Conservation (phyloP, 495 filamentous ascomycete genomes). For the Penicillium riverlandense region DNA sequence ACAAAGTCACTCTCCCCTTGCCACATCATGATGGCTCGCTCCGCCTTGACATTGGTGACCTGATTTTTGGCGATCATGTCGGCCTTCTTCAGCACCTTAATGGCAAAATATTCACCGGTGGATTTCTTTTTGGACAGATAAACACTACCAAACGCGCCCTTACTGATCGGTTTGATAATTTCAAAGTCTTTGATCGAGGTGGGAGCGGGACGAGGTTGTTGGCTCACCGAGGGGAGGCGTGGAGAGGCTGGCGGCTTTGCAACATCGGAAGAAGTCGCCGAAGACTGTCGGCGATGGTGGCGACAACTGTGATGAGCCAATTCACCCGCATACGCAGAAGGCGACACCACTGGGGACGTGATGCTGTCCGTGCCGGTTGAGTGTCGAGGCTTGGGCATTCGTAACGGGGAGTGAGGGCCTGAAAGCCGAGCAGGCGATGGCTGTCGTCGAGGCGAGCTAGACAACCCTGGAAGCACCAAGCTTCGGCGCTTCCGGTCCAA, state of each 20-base stretch:
- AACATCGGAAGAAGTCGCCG: slow-evolving; percentile 69
- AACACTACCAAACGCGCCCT: slow-evolving; percentile 96
- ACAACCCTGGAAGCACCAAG: slow-evolving; percentile 65
- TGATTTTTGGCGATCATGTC: slow-evolving; percentile 99
- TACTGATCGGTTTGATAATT: slow-evolving; percentile 98
- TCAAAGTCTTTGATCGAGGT: slow-evolving; percentile 99
- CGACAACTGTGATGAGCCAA: slow-evolving; percentile 51
- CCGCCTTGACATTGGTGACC: slow-evolving; percentile 97
- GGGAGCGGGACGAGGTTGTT: slow-evolving; percentile 76
- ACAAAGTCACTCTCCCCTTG: slow-evolving; percentile 99
- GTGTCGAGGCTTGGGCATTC: slow-evolving; percentile 77
- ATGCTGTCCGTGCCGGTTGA: slow-evolving; percentile 67
- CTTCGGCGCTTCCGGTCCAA: slow-evolving; percentile 80
- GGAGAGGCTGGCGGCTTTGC: slow-evolving; percentile 72
- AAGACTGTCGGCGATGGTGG: slow-evolving; percentile 90
- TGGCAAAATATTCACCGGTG: slow-evolving; percentile 95
- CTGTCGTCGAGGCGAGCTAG: slow-evolving; percentile 70
- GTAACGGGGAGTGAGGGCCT: slow-evolving; percentile 79
- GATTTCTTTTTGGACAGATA: slow-evolving; percentile 98
- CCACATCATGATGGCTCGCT: slow-evolving; percentile 99
- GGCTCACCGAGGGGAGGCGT: slow-evolving; percentile 59
- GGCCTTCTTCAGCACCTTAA: slow-evolving; percentile 96
- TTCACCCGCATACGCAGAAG: slow-evolving; percentile 73
- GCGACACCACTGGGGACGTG: slow-evolving; percentile 82
- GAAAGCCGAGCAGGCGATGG: slow-evolving; percentile 71